Evolutionary conservation across 257 asterid species (phyloP).

Genomic region (Solanum piurae): DNA sequence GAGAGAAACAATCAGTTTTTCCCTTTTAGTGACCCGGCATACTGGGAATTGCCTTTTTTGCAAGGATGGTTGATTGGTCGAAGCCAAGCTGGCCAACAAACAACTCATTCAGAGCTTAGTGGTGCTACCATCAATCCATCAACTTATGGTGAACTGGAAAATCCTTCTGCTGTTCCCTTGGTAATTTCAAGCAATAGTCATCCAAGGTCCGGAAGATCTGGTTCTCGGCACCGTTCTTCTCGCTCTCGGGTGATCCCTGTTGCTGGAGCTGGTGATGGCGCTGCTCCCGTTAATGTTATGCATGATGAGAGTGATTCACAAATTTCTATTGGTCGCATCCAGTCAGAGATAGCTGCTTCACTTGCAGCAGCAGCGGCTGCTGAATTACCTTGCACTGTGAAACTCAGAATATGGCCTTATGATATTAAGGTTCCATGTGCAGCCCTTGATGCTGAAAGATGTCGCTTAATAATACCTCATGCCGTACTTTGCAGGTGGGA

Average conservation of each 20-base stretch:
- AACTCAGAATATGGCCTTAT: constrained; percentile 91
- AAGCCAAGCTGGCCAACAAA: constrained; percentile 77
- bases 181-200: constrained; percentile 30
- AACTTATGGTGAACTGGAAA: constrained; percentile 28
- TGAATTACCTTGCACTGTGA: constrained; percentile 95
- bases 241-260: constrained; percentile 35
- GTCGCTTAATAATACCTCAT: constrained; percentile 84
- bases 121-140: constrained; percentile 29
- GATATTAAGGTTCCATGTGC: constrained; percentile 70
- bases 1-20: constrained; percentile 56
- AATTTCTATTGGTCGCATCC: constrained; percentile 55
- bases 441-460: constrained; percentile 51
- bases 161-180: constrained; percentile 31
- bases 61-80: constrained; percentile 98
- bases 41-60: constrained; percentile 90
- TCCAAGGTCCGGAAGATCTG: constrained; percentile 62
- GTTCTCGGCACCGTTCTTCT: constrained; percentile 58
- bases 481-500: constrained; percentile 93
- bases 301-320: constrained; percentile 42
- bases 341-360: constrained; percentile 75
- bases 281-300: constrained; percentile 30
- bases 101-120: constrained; percentile 41
- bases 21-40: constrained; percentile 77
- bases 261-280: constrained; percentile 32
- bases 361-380: constrained; percentile 93